These are phyloP conservation scores for Pogostemon cablin DNA, from an alignment of 257 asterid genomes.

Conservation along the genomic window DNA sequence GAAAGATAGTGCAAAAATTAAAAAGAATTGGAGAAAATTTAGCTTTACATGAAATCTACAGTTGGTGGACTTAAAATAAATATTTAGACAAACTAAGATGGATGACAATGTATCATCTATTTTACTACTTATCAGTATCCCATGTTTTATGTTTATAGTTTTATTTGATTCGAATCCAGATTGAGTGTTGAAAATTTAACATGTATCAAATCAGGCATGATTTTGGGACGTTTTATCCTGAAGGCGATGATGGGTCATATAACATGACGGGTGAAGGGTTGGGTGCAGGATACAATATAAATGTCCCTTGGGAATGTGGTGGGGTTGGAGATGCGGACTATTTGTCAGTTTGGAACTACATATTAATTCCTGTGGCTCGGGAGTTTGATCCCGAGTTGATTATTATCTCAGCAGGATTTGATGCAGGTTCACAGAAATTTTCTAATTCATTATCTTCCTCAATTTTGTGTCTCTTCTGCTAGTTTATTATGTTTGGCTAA, in stretches of 20 bases:
- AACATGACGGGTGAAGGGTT: conserved; percentile 72
- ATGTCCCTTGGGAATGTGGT: conserved; percentile 82
- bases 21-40: background rate
- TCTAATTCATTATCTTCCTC: background rate
- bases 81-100: background rate
- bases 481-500: background rate
- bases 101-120: background rate
- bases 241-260: conserved; percentile 68
- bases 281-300: conserved; percentile 79
- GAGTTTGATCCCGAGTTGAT: conserved; percentile 76
- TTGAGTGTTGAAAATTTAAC: background rate
- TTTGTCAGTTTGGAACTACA: conserved; percentile 85
- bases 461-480: background rate
- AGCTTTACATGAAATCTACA: background rate
- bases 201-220: conserved; percentile 53
- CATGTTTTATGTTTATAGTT: background rate
- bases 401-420: conserved; percentile 82
- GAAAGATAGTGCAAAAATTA: background rate
- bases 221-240: conserved; percentile 67
- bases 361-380: conserved; percentile 76
- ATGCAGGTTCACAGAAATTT: conserved; percentile 69
- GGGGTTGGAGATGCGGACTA: conserved; percentile 84
- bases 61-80: background rate
- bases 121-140: background rate
- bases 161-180: background rate